These are phyloP conservation scores for Tagetes erecta DNA, from an alignment of 129 eudicot genomes.

Conservation along the genomic window DNA sequence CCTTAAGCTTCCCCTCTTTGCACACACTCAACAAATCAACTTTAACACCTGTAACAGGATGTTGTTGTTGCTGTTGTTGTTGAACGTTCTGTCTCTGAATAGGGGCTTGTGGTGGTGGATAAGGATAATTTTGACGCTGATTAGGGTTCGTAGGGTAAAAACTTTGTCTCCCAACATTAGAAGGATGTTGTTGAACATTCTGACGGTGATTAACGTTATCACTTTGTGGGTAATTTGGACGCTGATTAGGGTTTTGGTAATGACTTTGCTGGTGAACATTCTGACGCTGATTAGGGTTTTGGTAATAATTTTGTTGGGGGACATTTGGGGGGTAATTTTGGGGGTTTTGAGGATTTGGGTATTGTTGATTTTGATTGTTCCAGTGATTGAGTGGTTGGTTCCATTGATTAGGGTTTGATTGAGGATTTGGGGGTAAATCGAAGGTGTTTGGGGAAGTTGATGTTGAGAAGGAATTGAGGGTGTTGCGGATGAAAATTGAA, in stretches of 20 bases:
- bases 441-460: constrained; percentile 27
- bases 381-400: constrained; percentile 25
- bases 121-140: constrained; percentile 17
- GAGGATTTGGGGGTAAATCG: constrained; percentile 20
- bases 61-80: constrained; percentile 11
- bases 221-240: not conserved
- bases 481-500: constrained; percentile 19
- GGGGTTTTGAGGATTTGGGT: not conserved
- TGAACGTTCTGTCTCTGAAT: constrained; percentile 22
- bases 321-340: constrained; percentile 26
- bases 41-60: not conserved
- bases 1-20: constrained; percentile 37
- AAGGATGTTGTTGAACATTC: not conserved
- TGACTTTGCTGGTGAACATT: constrained; percentile 9
- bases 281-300: constrained; percentile 27
- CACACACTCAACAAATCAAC: constrained; percentile 32
- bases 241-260: not conserved
- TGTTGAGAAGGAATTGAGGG: constrained; percentile 27
- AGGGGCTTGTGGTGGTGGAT: constrained; percentile 9
- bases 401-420: constrained; percentile 32
- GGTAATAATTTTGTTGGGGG: constrained; percentile 22
- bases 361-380: constrained; percentile 20
- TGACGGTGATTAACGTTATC: constrained; percentile 5
- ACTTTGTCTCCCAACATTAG: not conserved
- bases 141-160: constrained; percentile 10